phyloP scores from a whole-genome alignment of 169 alveolate genomes.

The Cryptosporidium meleagridis region DNA sequence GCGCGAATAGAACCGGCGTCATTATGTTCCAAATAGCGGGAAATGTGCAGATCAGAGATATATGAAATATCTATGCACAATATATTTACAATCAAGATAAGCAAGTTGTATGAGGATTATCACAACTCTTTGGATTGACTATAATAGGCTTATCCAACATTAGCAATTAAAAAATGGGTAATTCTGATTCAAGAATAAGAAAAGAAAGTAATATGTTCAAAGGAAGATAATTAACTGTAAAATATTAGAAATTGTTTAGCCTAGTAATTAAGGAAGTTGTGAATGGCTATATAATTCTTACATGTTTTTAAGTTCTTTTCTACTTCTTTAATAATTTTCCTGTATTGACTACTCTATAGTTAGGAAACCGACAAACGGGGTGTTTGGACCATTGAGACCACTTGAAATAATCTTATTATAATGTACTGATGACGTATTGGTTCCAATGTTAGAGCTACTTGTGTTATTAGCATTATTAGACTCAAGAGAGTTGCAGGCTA shows the following conservation, averaged over 20 bases:
- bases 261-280: not conserved
- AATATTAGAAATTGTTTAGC: not conserved
- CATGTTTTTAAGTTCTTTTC: no score
- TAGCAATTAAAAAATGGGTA: no score
- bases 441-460: constrained; percentile 33
- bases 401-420: constrained; percentile 43
- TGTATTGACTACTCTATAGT: constrained; percentile 13
- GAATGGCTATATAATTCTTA: not conserved
- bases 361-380: constrained; percentile 56
- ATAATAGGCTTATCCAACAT: not conserved
- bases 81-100: not conserved
- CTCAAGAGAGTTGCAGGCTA: constrained; percentile 55
- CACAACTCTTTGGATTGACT: not conserved
- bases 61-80: not conserved
- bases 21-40: not conserved
- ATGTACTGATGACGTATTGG: constrained; percentile 43
- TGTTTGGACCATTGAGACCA: constrained; percentile 60
- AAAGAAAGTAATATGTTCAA: no score
- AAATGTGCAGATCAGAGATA: not conserved
- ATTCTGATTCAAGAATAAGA: no score
- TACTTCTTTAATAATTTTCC: no score
- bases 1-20: not conserved
- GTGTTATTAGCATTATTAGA: not conserved
- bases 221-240: not conserved
- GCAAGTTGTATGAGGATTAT: not conserved